phyloP scores from a whole-genome alignment of 1,284 basidiomycete genomes.

The Ustanciosporium gigantosporum region DNA sequence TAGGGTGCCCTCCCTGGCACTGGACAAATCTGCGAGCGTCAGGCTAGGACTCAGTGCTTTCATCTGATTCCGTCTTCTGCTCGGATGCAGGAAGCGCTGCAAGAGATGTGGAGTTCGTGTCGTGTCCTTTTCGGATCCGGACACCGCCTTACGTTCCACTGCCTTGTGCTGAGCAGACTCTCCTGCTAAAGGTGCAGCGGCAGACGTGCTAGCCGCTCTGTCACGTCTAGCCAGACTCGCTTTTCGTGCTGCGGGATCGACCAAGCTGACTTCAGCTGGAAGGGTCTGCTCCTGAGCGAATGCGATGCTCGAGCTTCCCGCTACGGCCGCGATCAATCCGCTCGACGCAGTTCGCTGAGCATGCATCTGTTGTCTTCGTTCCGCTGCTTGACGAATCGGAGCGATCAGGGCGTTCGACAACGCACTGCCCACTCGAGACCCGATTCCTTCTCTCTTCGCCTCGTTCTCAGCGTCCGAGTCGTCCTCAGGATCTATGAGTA shows the following conservation, averaged over 20 bases:
- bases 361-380: constrained; percentile 19
- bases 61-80: constrained; percentile 5
- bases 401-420: constrained; percentile 26
- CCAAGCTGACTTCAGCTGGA: constrained; percentile 4
- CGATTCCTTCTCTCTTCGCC: constrained; percentile 9
- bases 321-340: constrained; percentile 15
- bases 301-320: constrained; percentile 15
- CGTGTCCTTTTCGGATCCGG: constrained; percentile 1
- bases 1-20: not conserved
- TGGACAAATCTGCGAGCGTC: constrained; percentile 10
- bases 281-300: constrained; percentile 9
- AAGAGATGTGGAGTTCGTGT: constrained; percentile 20
- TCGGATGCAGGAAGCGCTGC: constrained; percentile 26
- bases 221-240: constrained; percentile 1
- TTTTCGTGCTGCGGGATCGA: constrained; percentile 8
- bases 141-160: not conserved
- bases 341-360: constrained; percentile 13
- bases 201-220: not conserved
- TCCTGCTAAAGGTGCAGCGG: not conserved
- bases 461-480: constrained; percentile 7
- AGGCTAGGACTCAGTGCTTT: constrained; percentile 27
- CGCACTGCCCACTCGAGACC: constrained; percentile 27
- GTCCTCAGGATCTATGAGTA: constrained; percentile 20
- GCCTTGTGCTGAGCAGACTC: not conserved
- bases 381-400: constrained; percentile 26